Evolutionary conservation across 1,139 yeast genomes (phyloP), one percentile per base, ranked within the genome.

Genomic region (Geotrichum macrosporum): DNA sequence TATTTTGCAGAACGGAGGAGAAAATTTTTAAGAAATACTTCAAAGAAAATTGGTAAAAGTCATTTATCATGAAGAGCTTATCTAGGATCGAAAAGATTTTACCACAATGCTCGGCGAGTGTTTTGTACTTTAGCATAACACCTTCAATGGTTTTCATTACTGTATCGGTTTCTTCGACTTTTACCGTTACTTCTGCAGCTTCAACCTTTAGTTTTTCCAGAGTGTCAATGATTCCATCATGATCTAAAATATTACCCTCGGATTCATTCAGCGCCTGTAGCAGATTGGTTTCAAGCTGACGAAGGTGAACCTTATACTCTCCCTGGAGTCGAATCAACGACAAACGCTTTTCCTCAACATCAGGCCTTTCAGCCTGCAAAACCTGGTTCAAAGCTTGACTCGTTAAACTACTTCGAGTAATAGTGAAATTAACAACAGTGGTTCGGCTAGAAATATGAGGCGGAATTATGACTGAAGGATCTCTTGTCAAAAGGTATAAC

Each of bases 161-260:
- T 3, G 63, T 62, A 3, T 71, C 70, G 0, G 88, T 75, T 50
- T 80, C 81, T 3, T 57, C 57, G 49, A 84, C 72, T 58, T 82
- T 81, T 3, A 53, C 52, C 44, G 76, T 76, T 15, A 86, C 73
- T 10, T 74, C 74, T 1, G 57, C 59, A 0, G 94, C 72, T 54
- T 87, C 92, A 1, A 61, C 56, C 59, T 89, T 89, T 46, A 89
- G 67, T 1, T 60, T 63, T 57, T 84, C 94, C 46, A 89, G 68
- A 1, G 83, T 77, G 5, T 71, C 68, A 20, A 85, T 64, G 3
- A 88, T 68, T 0, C 65, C 69, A 47, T 80, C 81, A 61, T 83
- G 80, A 12, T 87, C 95, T 39, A 89, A 68, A 32, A 89, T 73
- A 49, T 75, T 77, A 0, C 85, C 85, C 19, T 73, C 69, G 0